Conservation (phyloP, 306 rosid species). For the Acmispon strigosus region DNA sequence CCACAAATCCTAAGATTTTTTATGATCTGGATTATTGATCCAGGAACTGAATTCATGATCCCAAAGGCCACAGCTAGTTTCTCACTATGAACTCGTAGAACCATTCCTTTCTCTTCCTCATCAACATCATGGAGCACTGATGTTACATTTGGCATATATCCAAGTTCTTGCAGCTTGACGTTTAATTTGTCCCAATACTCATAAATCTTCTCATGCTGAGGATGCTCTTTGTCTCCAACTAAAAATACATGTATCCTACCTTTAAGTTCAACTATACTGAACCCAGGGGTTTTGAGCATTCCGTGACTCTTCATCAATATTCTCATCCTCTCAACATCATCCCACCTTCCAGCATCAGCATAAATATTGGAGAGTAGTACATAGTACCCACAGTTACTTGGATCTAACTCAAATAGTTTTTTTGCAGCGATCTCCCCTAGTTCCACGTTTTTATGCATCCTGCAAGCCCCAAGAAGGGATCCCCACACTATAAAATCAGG, state of each 20-base stretch:
- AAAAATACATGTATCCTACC: slow-evolving; percentile 65
- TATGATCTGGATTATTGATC: slow-evolving; percentile 51
- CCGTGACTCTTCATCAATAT: slow-evolving; percentile 52
- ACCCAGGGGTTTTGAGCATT: slow-evolving; percentile 67
- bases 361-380: slow-evolving; percentile 70
- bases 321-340: slow-evolving; percentile 68
- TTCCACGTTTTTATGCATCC: slow-evolving; percentile 65
- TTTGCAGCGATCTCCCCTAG: slow-evolving; percentile 66
- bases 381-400: slow-evolving; percentile 67
- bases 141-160: slow-evolving; percentile 49
- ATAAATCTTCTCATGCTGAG: slow-evolving; percentile 54
- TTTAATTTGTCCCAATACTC: slow-evolving; percentile 48
- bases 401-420: slow-evolving; percentile 62
- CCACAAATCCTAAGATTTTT: slow-evolving; percentile 75
- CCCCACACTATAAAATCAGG: slow-evolving; percentile 77
- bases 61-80: slow-evolving; percentile 77
- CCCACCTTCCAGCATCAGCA: slow-evolving; percentile 77
- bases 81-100: slow-evolving; percentile 76
- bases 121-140: slow-evolving; percentile 71
- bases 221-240: slow-evolving; percentile 76
- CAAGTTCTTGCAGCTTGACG: slow-evolving; percentile 56
- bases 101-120: slow-evolving; percentile 74
- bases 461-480: slow-evolving; percentile 72
- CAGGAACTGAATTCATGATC: slow-evolving; percentile 56
- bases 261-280: slow-evolving; percentile 68